Conservation (phyloP, 129 eudicot genomes). For the Escallonia herrerae region DNA sequence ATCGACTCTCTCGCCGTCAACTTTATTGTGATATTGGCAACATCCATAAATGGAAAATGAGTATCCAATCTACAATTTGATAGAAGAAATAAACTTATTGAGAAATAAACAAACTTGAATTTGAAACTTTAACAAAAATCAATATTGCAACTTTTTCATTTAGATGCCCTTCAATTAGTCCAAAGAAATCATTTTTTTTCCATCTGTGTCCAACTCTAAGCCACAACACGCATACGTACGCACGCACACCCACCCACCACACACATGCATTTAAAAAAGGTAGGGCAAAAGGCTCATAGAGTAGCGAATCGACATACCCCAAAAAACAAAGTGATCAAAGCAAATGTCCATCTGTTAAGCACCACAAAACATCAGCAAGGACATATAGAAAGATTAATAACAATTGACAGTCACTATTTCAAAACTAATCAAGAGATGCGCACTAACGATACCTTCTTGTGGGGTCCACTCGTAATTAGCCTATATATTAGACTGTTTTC, state of each 20-base stretch:
- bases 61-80: constrained; percentile 54
- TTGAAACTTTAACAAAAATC: background rate
- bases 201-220: no score
- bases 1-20: constrained; percentile 21
- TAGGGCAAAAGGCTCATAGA: constrained; percentile 3
- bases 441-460: no score
- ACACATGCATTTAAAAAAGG: background rate
- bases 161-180: no score
- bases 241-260: background rate
- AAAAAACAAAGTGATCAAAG: constrained; percentile 74
- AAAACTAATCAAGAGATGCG: no score
- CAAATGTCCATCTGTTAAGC: constrained; percentile 82
- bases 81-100: background rate
- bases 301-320: constrained; percentile 56
- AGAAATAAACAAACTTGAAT: background rate
- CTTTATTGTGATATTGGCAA: constrained; percentile 24
- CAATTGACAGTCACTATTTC: no score
- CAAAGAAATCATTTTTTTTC: no score
- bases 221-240: no score
- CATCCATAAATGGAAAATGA: constrained; percentile 65
- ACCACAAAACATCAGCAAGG: constrained; percentile 5
- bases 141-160: no score
- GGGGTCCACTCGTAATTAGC: no score
- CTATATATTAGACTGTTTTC: no score
- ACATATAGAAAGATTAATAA: constrained; percentile 11